Base-by-base conservation (phyloP, 2,329 filamentous ascomycete genomes). In the Penicillium fuscoglaucum region DNA sequence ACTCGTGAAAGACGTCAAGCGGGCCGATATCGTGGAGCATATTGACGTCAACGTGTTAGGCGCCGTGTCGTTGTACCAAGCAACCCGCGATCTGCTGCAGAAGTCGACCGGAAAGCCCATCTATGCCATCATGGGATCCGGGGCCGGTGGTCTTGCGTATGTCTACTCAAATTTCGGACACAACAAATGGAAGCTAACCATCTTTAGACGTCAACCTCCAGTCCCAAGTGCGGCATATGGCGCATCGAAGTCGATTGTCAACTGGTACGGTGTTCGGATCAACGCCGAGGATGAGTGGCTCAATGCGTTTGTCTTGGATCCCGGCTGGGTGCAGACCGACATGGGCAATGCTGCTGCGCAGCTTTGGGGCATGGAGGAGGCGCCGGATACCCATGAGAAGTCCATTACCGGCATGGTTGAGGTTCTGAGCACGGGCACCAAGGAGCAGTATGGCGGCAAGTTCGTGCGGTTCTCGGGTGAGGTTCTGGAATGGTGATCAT, bases 21-120 rank as follows among this genome's bases (percentile, higher is more conserved):
- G 63, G 17, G 60, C 67, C 17, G 70, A 72, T 28, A 58, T 74
- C 52, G 48, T 60, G 13, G 57, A 56, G 15, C 59, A 63, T 21
- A 66, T 70, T 35, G 63, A 68, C 26, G 58, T 65, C 15, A 76
- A 76, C 53, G 66, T 71, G 1, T 55, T 71, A 43, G 72, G 72
- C 10, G 68, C 63, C 43, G 59, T 70, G n/a, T 66, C 54, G 28
- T 66, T 70, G 24, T 77, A 64, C 51, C 71, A 76, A 49, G 72
- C 73, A 4, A 71, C 68, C 37, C 60, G 64, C 1, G 66, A 66
- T 1, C 55, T 78, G 13, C 64, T 78, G 1, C 41, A 73, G 24
- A 73, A 72, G 31, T 46, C 51, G 6, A 24, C 15, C 10, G 7
- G 9, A 33, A 37, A 39, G 12, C 29, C 51, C 10, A 44, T 46